These are phyloP conservation scores for Dichotomopilus funicola DNA, from an alignment of 2,329 filamentous ascomycete genomes.

Conservation along the genomic window DNA sequence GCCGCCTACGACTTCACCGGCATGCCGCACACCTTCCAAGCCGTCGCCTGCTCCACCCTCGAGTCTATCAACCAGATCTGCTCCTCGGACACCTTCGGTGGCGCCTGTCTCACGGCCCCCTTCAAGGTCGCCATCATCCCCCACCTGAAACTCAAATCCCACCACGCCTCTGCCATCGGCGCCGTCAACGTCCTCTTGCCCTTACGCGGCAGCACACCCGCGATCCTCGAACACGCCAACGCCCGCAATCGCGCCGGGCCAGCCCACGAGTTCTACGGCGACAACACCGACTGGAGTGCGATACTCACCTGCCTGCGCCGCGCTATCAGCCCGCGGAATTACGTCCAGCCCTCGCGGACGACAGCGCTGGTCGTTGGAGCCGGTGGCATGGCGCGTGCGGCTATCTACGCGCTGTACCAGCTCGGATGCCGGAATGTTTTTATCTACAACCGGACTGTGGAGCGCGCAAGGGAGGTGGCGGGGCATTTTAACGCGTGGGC, in stretches of 20 bases:
- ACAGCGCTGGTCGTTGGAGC: slow-evolving; percentile 54
- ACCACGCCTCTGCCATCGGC: slow-evolving; percentile 63
- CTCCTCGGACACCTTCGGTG: slow-evolving; percentile 57
- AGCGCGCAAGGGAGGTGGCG: slow-evolving; percentile 56
- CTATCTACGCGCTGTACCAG: slow-evolving; percentile 66
- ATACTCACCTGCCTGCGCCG: slow-evolving; percentile 54
- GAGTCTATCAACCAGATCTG: slow-evolving; percentile 56
- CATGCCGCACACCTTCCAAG: slow-evolving; percentile 60
- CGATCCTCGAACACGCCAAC: slow-evolving; percentile 48
- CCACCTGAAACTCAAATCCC: slow-evolving; percentile 57
- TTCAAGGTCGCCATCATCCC: slow-evolving; percentile 65
- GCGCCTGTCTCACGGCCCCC: slow-evolving; percentile 60
- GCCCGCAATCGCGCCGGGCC: slow-evolving; percentile 56
- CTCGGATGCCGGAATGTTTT: slow-evolving; percentile 68
- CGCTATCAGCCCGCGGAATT: slow-evolving; percentile 62
- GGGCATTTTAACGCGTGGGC: slow-evolving; percentile 58
- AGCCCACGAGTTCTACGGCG: slow-evolving; percentile 58
- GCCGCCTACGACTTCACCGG: slow-evolving; percentile 60
- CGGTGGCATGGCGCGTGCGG: slow-evolving; percentile 67
- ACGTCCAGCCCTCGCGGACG: slow-evolving; percentile 46
- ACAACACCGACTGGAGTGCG: slow-evolving; percentile 36
- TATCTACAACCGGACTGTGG: slow-evolving; percentile 59
- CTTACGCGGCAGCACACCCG: slow-evolving; percentile 46
- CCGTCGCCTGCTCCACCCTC: slow-evolving; percentile 52
- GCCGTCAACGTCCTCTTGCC: slow-evolving; percentile 67